A percentile compares a stretch with the other conserved stretches of the same genome.
These are phyloP conservation scores for Colletotrichum lentis DNA, from an alignment of 2,329 filamentous ascomycete genomes.

Conservation along the genomic window DNA sequence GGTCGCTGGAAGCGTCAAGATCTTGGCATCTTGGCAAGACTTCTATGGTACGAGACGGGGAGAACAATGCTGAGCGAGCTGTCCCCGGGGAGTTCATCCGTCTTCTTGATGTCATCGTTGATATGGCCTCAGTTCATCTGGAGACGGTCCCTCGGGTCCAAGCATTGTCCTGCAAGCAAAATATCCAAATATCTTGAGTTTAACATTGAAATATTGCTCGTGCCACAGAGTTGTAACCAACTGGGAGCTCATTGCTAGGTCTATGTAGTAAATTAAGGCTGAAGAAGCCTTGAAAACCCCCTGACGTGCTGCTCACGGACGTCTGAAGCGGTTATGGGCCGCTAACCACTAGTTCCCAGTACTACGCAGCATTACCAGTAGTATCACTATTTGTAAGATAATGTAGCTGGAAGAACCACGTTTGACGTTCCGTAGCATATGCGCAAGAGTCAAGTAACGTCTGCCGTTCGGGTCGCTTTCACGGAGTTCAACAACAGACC, in stretches of 20 bases:
- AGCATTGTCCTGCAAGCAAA: not conserved
- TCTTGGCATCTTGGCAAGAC: not conserved
- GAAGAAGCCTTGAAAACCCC: not conserved
- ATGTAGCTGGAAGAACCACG: not conserved
- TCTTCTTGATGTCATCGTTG: not conserved
- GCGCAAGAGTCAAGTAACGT: not conserved
- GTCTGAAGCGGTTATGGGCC: not conserved
- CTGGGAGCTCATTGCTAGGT: not conserved
- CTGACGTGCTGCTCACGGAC: not conserved
- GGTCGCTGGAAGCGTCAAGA: not conserved
- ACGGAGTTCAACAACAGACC: not conserved
- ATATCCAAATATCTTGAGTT: not conserved
- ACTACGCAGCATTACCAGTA: not conserved
- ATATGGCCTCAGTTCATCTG: not conserved
- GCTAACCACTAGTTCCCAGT: not conserved
- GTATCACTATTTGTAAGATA: too few relatives aligned
- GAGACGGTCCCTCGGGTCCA: not conserved
- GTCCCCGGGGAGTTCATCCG: not conserved
- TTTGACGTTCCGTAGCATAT: not conserved
- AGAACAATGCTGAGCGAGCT: not conserved
- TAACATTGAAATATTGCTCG: not conserved
- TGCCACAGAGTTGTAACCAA: not conserved
- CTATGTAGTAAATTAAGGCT: too few relatives aligned
- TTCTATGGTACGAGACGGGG: too few relatives aligned
- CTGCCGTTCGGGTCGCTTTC: not conserved